phyloP scores from a whole-genome alignment of 768 basidiomycete genomes.

The Clavulina sp. region DNA sequence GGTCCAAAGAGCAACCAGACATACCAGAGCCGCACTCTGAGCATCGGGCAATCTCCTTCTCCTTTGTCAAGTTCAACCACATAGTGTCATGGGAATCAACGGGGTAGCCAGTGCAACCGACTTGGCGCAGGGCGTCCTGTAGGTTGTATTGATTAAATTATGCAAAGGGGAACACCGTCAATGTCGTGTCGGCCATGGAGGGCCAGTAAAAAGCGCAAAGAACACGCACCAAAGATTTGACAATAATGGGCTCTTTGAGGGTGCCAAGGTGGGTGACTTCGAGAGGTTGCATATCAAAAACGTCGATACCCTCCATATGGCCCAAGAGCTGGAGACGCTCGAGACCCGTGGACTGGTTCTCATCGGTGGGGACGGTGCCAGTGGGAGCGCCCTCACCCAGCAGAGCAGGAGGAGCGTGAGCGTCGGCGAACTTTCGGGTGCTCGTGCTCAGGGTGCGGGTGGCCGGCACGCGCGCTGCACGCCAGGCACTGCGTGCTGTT shows the following conservation, averaged over 20 bases:
- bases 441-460: slow-evolving; percentile 6
- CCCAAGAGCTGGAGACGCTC: slow-evolving; percentile 89
- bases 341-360: slow-evolving; percentile 86
- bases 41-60: slow-evolving; percentile 58
- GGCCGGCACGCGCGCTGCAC: background rate
- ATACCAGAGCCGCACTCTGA: slow-evolving; percentile 84
- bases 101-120: slow-evolving; percentile 91
- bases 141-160: background rate
- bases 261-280: slow-evolving; percentile 79
- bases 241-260: slow-evolving; percentile 66
- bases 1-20: slow-evolving; percentile 15
- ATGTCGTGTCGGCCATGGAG: background rate
- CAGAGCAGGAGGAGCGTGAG: slow-evolving; percentile 32
- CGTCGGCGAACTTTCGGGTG: slow-evolving; percentile 4
- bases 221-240: slow-evolving; percentile 63
- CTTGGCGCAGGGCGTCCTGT: slow-evolving; percentile 36
- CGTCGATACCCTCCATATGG: slow-evolving; percentile 69
- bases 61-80: slow-evolving; percentile 55
- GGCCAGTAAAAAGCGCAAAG: background rate
- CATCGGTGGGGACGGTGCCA: slow-evolving; percentile 56
- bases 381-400: slow-evolving; percentile 59
- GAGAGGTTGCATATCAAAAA: slow-evolving; percentile 78
- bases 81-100: slow-evolving; percentile 88
- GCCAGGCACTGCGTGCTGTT: too few relatives aligned
- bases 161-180: background rate